Evolutionary conservation across 352 stramenopile species (phyloP).

Genomic region (Pythium brachiatum): DNA sequence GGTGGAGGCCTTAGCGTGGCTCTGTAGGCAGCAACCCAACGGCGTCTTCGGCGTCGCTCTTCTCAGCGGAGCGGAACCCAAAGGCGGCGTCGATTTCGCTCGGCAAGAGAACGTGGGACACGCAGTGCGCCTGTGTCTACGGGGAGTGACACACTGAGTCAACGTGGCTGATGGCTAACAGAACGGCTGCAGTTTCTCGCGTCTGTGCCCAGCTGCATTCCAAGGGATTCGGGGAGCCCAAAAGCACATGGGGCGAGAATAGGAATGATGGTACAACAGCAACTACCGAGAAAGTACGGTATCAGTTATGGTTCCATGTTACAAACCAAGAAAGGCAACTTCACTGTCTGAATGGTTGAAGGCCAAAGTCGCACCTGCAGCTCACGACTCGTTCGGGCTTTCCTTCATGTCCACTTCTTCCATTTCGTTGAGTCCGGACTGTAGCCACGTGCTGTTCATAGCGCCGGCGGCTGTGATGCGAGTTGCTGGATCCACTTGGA

Average conservation of each 20-base stretch:
- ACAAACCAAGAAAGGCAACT: neutral
- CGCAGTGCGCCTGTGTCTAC: neutral
- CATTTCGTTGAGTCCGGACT: constrained; percentile 18
- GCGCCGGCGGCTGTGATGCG: constrained; percentile 53
- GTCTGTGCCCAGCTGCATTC: neutral
- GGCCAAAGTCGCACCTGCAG: too few relatives aligned
- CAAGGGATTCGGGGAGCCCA: neutral
- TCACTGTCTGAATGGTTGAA: too few relatives aligned
- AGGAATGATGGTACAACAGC: neutral
- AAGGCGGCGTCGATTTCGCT: neutral
- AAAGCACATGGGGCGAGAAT: too few relatives aligned
- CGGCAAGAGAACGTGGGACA: neutral
- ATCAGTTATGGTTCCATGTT: neutral
- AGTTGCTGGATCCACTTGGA: constrained; percentile 79
- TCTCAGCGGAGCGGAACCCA: neutral
- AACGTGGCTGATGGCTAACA: neutral
- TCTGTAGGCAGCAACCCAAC: neutral
- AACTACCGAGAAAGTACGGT: constrained; percentile 1
- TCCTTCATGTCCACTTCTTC: neutral
- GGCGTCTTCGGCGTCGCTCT: neutral
- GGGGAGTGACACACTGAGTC: neutral
- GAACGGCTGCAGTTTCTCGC: neutral
- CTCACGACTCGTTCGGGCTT: neutral
- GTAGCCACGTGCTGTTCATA: constrained; percentile 59
- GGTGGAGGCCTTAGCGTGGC: neutral